Conservation (phyloP, 164 flowering plant genomes). For the Vitis cinerea region DNA sequence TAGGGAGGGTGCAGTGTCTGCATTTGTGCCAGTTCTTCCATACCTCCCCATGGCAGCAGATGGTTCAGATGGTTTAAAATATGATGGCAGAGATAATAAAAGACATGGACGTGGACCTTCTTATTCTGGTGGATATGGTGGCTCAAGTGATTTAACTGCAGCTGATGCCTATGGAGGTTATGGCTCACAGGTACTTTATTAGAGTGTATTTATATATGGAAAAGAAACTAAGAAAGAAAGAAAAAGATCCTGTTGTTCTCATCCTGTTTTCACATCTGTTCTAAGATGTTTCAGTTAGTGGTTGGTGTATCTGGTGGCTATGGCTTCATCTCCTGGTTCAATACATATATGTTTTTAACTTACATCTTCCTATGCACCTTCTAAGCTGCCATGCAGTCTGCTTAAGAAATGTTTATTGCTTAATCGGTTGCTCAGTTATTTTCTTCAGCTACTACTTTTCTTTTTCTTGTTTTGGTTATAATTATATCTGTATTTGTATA, state of each 20-base stretch:
- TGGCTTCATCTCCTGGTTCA: neutral
- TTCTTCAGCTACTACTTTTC: too few species aligned
- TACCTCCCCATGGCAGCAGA: conserved; percentile 73
- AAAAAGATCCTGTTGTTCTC: too few species aligned
- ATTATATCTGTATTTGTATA: neutral
- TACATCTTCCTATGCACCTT: neutral
- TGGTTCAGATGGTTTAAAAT: conserved; percentile 51
- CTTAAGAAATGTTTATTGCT: too few species aligned
- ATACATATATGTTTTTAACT: too few species aligned
- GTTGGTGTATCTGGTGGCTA: too few species aligned
- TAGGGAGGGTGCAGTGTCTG: conserved; percentile 73
- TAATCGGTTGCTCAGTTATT: too few species aligned
- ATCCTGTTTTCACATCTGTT: too few species aligned
- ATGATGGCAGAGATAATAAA: conserved; percentile 78
- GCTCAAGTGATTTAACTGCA: conserved; percentile 56
- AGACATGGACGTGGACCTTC: conserved; percentile 75
- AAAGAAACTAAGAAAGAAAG: too few species aligned
- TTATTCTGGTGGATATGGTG: conserved; percentile 73
- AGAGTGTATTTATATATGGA: too few species aligned
- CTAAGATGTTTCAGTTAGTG: too few species aligned
- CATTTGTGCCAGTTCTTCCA: conserved; percentile 79
- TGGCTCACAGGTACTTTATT: conserved; percentile 53
- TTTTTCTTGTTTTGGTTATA: too few species aligned
- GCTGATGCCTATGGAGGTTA: conserved; percentile 66
- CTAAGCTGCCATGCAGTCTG: neutral